Base-by-base conservation (phyloP, 1,284 basidiomycete species). In the Cystobasidium pallidum region DNA sequence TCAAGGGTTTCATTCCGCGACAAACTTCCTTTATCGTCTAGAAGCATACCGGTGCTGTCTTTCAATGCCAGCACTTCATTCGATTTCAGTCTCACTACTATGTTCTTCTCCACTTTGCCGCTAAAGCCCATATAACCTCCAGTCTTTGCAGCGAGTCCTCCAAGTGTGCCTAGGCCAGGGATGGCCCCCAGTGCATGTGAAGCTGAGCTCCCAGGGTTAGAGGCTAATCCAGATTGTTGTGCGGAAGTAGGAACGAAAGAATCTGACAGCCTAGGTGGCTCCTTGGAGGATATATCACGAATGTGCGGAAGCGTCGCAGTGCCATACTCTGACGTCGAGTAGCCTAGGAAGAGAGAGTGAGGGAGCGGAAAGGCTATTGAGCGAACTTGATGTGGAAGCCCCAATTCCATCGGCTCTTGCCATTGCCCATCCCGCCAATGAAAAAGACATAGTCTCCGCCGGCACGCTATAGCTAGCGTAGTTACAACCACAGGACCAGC, bases 71-170 rank as follows among this genome's bases (percentile, higher is more conserved):
- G 80, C 0, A 87, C 86, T 78, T 94, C 90, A 0, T 84, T 85
- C 1, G 89, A 88, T 43, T 80, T 85, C 30, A 90, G 82, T 19
- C 84, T 85, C 1, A 88, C 83, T 2, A 88, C 83, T 4, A 91
- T 88, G 13, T 81, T 78, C 75, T 89, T 91, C 3, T 86, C 84
- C 78, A 11, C 77, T 58, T 72, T 66, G 49, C 76, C 28, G 26
- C 90, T 90, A 45, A 94, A 82, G 13, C 90, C 91, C 87, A 96
- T 92, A 79, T 95, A 94, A 13, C 91, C 91, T 11, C 91, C 89
- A 86, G 84, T 77, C 86, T 82, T 43, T 51, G 84, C 79, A 57
- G 82, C 82, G 62, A 77, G 39, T 47, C 58, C 66, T 75, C 73
- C 70, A 51, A 62, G 63, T 58, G 72, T 32, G 26, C 70, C 70